Percentiles rank a stretch among this genome's conserved stretches.
Evolutionary conservation across 768 basidiomycete species (phyloP).

Genomic region (Guyanaporus albipodus): DNA sequence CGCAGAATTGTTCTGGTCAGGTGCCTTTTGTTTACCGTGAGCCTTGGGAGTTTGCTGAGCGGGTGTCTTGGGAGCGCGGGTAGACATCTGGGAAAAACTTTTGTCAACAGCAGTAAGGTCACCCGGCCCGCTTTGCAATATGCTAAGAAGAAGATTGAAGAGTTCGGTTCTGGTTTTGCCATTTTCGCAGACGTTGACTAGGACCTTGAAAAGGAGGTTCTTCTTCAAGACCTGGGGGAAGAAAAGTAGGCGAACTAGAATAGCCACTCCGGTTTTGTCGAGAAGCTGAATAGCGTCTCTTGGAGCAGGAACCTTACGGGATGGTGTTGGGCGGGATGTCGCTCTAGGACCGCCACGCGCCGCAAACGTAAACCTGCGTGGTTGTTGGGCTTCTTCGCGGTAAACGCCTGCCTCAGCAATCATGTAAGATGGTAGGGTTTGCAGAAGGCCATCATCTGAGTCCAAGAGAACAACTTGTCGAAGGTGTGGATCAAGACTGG

Average conservation of each 20-base stretch:
- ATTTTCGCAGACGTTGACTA: conserved; percentile 96
- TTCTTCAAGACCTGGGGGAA: conserved; percentile 92
- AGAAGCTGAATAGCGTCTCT: conserved; percentile 92
- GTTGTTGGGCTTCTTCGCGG: conserved; percentile 49
- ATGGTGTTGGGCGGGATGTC: conserved; percentile 26
- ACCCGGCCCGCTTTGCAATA: conserved; percentile 92
- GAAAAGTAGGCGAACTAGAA: conserved; percentile 89
- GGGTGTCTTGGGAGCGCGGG: conserved; percentile 57
- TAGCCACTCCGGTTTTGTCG: conserved; percentile 85
- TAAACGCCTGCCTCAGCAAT: conserved; percentile 77
- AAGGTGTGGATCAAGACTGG: conserved; percentile 83
- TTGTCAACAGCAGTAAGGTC: conserved; percentile 90
- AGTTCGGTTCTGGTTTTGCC: conserved; percentile 85
- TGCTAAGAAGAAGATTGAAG: conserved; percentile 90
- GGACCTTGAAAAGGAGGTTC: conserved; percentile 79
- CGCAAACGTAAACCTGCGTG: conserved; percentile 33
- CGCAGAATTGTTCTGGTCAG: conserved; percentile 50
- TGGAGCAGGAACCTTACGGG: conserved; percentile 50
- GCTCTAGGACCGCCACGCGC: conserved; percentile 27
- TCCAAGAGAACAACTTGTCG: conserved; percentile 90
- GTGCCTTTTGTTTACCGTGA: conserved; percentile 66
- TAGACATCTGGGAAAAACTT: conserved; percentile 88
- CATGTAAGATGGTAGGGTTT: conserved; percentile 78
- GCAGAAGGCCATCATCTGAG: conserved; percentile 80
- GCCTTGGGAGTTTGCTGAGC: conserved; percentile 40